Base-by-base conservation (phyloP, 2,329 filamentous ascomycete species). In the Scolecobasidium constrictum region DNA sequence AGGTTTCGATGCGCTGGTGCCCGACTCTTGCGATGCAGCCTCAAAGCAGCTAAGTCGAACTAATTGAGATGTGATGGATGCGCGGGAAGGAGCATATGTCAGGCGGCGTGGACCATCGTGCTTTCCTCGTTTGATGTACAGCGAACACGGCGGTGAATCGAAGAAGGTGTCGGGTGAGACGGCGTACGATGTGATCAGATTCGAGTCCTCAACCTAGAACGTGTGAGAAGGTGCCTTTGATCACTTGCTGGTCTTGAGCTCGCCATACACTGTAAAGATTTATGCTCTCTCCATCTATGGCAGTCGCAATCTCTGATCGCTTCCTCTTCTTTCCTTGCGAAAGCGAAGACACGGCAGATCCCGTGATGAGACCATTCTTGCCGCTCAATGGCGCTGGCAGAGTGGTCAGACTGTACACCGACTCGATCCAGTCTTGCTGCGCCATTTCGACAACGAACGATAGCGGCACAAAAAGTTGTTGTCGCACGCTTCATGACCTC, bases 221-320 rank as follows among this genome's bases (percentile, higher is more conserved):
- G 26, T 23, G 42, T 13, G 20, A 37, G 21, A 22, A 44, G 26
- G 21, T 11, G 12, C 9, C 28, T 2, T 9, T 7, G 12, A 17
- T 9, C 12, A 26, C 26, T 26, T 12, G 4, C 26, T 20, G 16
- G n/a, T 13, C 28, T 37, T 35, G 20, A 17, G 3, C 15, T 5
- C 5, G 21, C 5, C 58, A 38, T 63, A 79, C 76, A 59, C 77
- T 75, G 60, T 79, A 79, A 26, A 81, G 70, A 48, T 72, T 77
- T 39, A 81, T 61, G 21, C 72, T 71, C 54, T 80, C 74, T 31
- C 75, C 75, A 54, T 80, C 75, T 12, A 78, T 63, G 1, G 67
- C 73, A 16, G 76, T 68, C 22, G 66, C 73, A 40, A 80, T 64
- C 53, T 81, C 77, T 51, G 76, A 71, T 55, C 77, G 65, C 61